Percentiles rank a stretch among this genome's conserved stretches.
These are phyloP conservation scores for Darksidea phi DNA, from an alignment of 495 filamentous ascomycete species.

Conservation along the genomic window DNA sequence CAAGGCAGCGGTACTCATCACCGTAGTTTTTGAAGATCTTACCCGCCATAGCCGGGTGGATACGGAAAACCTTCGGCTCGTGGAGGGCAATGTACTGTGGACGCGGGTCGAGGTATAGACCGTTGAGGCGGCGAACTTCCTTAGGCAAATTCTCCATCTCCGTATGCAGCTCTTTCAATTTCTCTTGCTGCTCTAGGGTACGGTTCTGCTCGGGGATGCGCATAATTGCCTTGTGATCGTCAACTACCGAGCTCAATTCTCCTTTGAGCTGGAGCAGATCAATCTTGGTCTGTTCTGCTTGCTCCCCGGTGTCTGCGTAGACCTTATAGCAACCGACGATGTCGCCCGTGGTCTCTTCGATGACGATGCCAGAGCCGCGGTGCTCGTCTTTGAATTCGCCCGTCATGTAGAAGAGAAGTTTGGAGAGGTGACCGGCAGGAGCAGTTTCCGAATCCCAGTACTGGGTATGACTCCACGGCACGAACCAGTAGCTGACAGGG, in stretches of 20 bases:
- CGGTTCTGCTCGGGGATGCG: too few relatives aligned
- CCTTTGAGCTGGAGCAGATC: neutral
- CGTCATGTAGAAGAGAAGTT: neutral
- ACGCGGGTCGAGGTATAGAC: too few relatives aligned
- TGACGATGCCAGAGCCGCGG: neutral
- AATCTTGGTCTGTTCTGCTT: neutral
- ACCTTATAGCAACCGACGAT: neutral
- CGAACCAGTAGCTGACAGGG: too few relatives aligned
- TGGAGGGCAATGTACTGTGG: neutral
- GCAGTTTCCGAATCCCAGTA: neutral
- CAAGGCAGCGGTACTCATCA: neutral
- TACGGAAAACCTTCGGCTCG: neutral
- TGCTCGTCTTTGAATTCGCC: neutral
- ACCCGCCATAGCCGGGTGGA: neutral
- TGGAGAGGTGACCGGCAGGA: neutral
- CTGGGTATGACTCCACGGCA: too few relatives aligned
- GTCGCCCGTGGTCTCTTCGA: neutral
- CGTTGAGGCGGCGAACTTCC: too few relatives aligned
- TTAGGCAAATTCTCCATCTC: too few relatives aligned
- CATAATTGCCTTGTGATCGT: neutral
- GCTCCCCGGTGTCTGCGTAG: neutral
- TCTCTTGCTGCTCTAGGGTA: too few relatives aligned
- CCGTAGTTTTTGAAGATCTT: neutral
- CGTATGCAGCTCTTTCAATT: too few relatives aligned
- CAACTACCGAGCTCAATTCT: neutral